Evolutionary conservation across 352 stramenopile genomes (phyloP), one percentile per base, ranked within the genome.

Genomic region (Phytophthora pluvialis): DNA sequence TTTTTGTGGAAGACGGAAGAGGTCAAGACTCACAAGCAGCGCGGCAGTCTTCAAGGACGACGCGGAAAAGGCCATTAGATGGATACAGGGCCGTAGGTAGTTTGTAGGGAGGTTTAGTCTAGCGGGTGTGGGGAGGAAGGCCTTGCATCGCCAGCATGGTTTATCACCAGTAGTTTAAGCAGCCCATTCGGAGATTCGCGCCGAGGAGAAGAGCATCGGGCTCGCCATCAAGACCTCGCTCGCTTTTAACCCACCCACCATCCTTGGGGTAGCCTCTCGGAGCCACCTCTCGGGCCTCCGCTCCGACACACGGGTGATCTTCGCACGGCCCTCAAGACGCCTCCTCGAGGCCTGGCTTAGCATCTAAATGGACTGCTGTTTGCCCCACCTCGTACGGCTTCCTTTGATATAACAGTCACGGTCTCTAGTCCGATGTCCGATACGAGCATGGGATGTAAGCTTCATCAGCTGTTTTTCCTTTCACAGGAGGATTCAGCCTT

Each of bases 361-460:
- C n/a, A 26, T 26, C 4, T 26, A 8, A 45, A 26, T 45, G 39
- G 13, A 45, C 39, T 45, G 39, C 39, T 45, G 7, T 26, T 28
- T 45, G 39, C 39, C 39, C 39, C 39, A 45, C 39, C 39, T 45
- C 39, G 39, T 26, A 45, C 15, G 39, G 7, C 15, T 45, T 45
- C 39, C 39, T 45, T 13, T 21, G 26, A 28, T 38, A 51, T 28
- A 3, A 2, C 21, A 31, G 3, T 11, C 8, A 48, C 21, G 4
- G 42, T 48, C 4, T 31, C 21, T n/a, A 48, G 21, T 11, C 21
- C 42, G 4, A 48, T 31, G 21, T 33, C 21, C 42, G 16, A 8
- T 33, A 9, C 21, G 2, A 48, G 25, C 42, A 32, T 25, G 9
- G n/a, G 0, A 33, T 48, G 11, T 25, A 33, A 7, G 21, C 42